Evolutionary conservation across 176 grass and related monocot species (phyloP).

Genomic region (Lolium perenne): DNA sequence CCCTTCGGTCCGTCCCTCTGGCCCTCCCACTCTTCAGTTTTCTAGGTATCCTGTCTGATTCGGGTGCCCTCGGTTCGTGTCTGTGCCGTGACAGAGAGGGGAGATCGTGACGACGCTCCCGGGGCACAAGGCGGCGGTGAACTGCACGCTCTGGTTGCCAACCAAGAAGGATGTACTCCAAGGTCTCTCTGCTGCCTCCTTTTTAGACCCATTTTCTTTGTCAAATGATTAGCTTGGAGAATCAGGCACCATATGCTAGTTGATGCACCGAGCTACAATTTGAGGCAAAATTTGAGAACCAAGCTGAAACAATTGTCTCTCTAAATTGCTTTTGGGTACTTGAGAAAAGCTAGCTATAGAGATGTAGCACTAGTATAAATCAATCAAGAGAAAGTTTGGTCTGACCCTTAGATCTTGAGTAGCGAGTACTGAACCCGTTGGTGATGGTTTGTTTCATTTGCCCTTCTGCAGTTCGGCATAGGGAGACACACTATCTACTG

Average conservation of each 20-base stretch:
- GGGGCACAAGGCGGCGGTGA: conserved; percentile 80
- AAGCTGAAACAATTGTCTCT: background rate
- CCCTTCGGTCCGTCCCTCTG: conserved; percentile 52
- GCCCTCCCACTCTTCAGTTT: background rate
- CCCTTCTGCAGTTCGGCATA: conserved; percentile 52
- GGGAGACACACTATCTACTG: conserved; percentile 67
- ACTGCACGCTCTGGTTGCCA: conserved; percentile 90
- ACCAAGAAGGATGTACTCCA: conserved; percentile 77
- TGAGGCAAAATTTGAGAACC: background rate
- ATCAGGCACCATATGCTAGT: background rate
- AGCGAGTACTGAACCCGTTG: conserved; percentile 1
- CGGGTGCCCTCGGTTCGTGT: background rate
- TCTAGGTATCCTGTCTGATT: background rate
- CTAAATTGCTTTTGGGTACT: background rate
- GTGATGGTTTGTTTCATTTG: conserved; percentile 34
- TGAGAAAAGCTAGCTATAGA: background rate
- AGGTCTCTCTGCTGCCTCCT: conserved; percentile 48
- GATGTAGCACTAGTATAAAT: background rate
- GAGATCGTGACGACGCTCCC: conserved; percentile 88
- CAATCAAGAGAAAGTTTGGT: background rate
- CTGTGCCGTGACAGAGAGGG: conserved; percentile 58
- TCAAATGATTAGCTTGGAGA: conserved; percentile 23
- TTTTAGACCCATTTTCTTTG: background rate
- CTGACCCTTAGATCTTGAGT: background rate
- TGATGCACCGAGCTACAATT: background rate